A percentile compares a stretch with the other conserved stretches of the same genome.
phyloP scores from a whole-genome alignment of 257 asterid species.

The Solanum tacnaense region DNA sequence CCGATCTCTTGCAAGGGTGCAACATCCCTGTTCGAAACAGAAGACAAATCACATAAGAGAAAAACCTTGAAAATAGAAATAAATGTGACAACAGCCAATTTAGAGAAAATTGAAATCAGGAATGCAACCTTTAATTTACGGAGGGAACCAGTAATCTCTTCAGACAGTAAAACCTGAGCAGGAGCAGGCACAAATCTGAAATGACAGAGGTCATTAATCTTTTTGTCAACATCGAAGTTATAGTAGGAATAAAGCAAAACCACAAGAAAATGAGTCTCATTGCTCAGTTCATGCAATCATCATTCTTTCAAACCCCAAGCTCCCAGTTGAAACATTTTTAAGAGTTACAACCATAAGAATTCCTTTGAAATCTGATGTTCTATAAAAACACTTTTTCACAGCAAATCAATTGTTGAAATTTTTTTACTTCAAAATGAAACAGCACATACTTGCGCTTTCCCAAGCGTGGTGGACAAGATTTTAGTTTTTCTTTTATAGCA shows the following conservation, averaged over 20 bases:
- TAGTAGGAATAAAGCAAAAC: neutral
- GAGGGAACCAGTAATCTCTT: conserved; percentile 97
- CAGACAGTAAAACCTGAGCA: conserved; percentile 81
- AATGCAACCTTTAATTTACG: conserved; percentile 73
- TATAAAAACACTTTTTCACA: neutral
- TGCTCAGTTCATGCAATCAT: neutral
- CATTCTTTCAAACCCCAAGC: neutral
- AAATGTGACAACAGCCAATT: neutral
- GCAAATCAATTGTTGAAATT: neutral
- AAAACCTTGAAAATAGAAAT: neutral
- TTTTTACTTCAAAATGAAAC: neutral
- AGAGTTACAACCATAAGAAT: neutral
- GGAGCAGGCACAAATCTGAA: conserved; percentile 80
- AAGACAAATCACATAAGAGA: neutral
- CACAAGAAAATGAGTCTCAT: neutral
- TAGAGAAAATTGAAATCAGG: neutral
- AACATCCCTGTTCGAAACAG: conserved; percentile 56
- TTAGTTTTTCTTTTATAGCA: conserved; percentile 68
- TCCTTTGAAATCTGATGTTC: neutral
- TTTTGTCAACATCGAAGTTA: neutral
- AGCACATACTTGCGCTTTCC: conserved; percentile 74
- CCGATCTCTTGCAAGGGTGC: conserved; percentile 85
- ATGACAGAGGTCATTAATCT: neutral
- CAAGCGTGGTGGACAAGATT: conserved; percentile 70
- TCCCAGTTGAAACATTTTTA: neutral